Evolutionary conservation across 208 protist species (phyloP).

Genomic region (Crithidia expoeki): DNA sequence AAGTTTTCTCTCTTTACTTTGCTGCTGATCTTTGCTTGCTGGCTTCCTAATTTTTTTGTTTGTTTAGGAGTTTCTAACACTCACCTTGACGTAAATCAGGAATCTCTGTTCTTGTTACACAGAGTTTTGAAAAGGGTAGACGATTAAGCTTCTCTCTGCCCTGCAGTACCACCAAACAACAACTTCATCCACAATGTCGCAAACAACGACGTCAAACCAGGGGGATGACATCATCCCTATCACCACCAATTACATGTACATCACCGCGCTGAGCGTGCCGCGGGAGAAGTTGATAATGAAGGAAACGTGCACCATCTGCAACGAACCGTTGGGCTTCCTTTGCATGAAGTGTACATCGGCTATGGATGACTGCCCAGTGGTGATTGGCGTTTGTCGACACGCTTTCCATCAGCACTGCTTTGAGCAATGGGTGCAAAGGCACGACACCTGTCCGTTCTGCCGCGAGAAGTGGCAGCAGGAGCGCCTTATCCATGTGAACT

Average conservation of each 20-base stretch:
- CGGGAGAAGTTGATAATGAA: conserved; percentile 34
- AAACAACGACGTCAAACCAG: not conserved
- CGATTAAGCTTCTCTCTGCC: too few relatives aligned
- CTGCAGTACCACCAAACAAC: too few relatives aligned
- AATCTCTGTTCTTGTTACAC: not conserved
- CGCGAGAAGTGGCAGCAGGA: conserved; percentile 24
- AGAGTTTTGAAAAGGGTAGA: too few relatives aligned
- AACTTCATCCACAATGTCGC: not conserved
- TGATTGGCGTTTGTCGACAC: conserved; percentile 49
- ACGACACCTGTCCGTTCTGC: conserved; percentile 37
- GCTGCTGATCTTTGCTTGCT: too few relatives aligned
- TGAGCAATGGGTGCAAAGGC: conserved; percentile 34
- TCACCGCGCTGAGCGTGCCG: conserved; percentile 25
- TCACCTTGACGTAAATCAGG: too few relatives aligned
- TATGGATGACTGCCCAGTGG: conserved; percentile 33
- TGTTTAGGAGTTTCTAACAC: too few relatives aligned
- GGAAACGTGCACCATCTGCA: conserved; percentile 38
- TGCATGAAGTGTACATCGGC: conserved; percentile 35
- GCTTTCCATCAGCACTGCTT: conserved; percentile 60
- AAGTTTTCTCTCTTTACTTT: too few relatives aligned
- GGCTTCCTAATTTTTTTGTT: too few relatives aligned
- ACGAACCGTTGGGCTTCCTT: conserved; percentile 12
- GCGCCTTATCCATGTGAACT: not conserved
- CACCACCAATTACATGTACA: conserved; percentile 35
- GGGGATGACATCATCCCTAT: conserved; percentile 40